Conservation (phyloP, 805 yeast genomes). For the Candida coleopterorum region DNA sequence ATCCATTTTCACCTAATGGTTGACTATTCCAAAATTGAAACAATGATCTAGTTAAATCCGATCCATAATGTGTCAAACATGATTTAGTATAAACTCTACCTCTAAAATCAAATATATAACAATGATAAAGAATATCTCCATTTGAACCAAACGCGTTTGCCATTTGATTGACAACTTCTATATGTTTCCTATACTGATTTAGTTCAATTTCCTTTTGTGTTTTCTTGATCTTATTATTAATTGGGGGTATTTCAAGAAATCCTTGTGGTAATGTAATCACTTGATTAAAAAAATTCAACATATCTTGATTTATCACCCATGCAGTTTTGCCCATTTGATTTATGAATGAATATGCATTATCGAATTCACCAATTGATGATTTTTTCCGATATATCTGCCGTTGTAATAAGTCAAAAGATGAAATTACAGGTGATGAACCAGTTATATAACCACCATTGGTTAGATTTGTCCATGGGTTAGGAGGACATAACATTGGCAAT, state of each 20-base stretch:
- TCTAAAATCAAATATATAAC: conserved; percentile 37
- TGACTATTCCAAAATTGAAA: conserved; percentile 35
- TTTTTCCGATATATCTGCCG: conserved; percentile 21
- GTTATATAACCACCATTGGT: conserved; percentile 31
- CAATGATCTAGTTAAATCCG: conserved; percentile 29
- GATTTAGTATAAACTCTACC: conserved; percentile 39
- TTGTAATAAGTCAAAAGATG: conserved; percentile 12
- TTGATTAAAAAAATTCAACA: conserved; percentile 18
- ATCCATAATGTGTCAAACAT: conserved; percentile 32
- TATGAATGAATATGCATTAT: conserved; percentile 24
- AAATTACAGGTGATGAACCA: conserved; percentile 19
- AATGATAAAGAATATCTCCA: conserved; percentile 34
- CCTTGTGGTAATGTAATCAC: conserved; percentile 17
- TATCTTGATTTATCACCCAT: conserved; percentile 32
- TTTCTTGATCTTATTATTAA: neutral
- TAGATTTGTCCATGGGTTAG: conserved; percentile 32
- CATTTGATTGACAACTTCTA: conserved; percentile 15
- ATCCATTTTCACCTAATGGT: conserved; percentile 32
- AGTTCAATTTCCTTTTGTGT: neutral
- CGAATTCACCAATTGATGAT: conserved; percentile 27
- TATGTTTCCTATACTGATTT: conserved; percentile 13
- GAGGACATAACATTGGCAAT: conserved; percentile 38
- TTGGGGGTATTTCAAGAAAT: conserved; percentile 24
- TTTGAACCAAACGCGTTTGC: conserved; percentile 23
- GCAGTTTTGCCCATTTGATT: conserved; percentile 24